A percentile compares a stretch with the other conserved stretches of the same genome.
Evolutionary conservation across 2,329 filamentous ascomycete genomes (phyloP).

Genomic region (Dactylellina drechsleri): DNA sequence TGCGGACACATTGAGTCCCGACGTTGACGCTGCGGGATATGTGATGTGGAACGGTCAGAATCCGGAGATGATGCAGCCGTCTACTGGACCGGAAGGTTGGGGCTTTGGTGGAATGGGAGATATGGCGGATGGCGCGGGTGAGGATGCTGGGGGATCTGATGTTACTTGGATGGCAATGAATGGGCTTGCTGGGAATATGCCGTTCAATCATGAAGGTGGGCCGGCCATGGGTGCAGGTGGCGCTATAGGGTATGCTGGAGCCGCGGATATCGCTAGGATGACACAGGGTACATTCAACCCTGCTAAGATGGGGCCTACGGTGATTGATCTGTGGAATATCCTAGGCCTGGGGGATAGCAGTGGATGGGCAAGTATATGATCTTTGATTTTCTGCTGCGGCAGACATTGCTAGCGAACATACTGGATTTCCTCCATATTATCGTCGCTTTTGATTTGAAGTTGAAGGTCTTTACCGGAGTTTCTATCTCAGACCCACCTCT

Average conservation of each 20-base stretch:
- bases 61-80: conserved; percentile 39
- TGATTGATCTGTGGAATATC: conserved; percentile 53
- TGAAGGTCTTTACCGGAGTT: not conserved
- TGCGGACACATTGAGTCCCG: conserved; percentile 43
- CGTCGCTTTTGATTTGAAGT: not conserved
- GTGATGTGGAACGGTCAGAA: conserved; percentile 49
- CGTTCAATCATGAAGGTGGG: conserved; percentile 44
- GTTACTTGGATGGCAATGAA: conserved; percentile 53
- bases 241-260: conserved; percentile 38
- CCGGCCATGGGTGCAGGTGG: conserved; percentile 33
- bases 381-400: not conserved
- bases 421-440: no score
- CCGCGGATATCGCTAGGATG: conserved; percentile 45
- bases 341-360: conserved; percentile 39
- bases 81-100: conserved; percentile 36
- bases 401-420: not conserved
- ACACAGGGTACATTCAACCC: conserved; percentile 31
- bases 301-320: conserved; percentile 45
- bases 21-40: conserved; percentile 45
- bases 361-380: conserved; percentile 6
- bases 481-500: no score
- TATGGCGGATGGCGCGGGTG: conserved; percentile 15
- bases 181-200: conserved; percentile 50
- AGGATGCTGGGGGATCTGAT: conserved; percentile 45
- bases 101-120: conserved; percentile 27